A percentile compares a stretch with the other conserved stretches of the same genome.
Conservation (phyloP, 2,329 filamentous ascomycete species). For the Ophiocordyceps sinensis region DNA sequence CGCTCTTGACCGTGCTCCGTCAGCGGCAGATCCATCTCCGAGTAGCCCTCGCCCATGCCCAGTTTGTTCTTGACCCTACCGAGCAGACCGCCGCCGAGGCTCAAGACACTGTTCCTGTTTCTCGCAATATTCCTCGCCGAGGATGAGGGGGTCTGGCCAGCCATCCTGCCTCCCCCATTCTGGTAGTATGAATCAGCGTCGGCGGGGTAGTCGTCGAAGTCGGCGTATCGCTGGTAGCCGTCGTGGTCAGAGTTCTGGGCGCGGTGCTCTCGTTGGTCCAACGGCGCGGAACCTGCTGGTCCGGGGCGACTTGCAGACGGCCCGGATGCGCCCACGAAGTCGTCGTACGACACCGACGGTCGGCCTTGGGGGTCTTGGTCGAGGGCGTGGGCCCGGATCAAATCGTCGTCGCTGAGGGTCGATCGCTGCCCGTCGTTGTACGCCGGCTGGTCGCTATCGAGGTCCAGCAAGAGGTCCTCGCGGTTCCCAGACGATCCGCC, state of each 20-base stretch:
- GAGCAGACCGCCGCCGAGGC: slow-evolving; percentile 73
- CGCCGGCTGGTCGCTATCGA: slow-evolving; percentile 53
- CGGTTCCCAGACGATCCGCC: slow-evolving; percentile 32
- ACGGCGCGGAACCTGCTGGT: slow-evolving; percentile 22
- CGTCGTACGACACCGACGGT: slow-evolving; percentile 85
- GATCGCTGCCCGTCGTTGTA: slow-evolving; percentile 68
- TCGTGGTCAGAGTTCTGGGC: slow-evolving; percentile 70
- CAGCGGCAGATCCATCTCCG: slow-evolving; percentile 94
- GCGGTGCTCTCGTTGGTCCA: slow-evolving; percentile 25
- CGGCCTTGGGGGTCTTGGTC: slow-evolving; percentile 52
- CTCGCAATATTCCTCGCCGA: slow-evolving; percentile 37
- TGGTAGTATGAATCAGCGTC: slow-evolving; percentile 78
- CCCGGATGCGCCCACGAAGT: slow-evolving; percentile 63
- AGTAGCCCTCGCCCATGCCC: slow-evolving; percentile 78
- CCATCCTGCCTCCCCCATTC: slow-evolving; percentile 43
- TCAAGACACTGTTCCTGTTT: slow-evolving; percentile 79
- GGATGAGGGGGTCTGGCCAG: slow-evolving; percentile 36
- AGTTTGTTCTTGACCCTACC: slow-evolving; percentile 82
- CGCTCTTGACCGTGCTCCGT: slow-evolving; percentile 53
- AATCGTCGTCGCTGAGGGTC: slow-evolving; percentile 66
- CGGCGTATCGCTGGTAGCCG: slow-evolving; percentile 85
- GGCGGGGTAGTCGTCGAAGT: slow-evolving; percentile 67
- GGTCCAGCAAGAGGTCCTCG: slow-evolving; percentile 57
- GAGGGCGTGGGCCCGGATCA: slow-evolving; percentile 61
- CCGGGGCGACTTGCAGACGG: slow-evolving; percentile 25